Evolutionary conservation across 495 filamentous ascomycete genomes (phyloP).

Genomic region (Parathielavia hyrcaniae): DNA sequence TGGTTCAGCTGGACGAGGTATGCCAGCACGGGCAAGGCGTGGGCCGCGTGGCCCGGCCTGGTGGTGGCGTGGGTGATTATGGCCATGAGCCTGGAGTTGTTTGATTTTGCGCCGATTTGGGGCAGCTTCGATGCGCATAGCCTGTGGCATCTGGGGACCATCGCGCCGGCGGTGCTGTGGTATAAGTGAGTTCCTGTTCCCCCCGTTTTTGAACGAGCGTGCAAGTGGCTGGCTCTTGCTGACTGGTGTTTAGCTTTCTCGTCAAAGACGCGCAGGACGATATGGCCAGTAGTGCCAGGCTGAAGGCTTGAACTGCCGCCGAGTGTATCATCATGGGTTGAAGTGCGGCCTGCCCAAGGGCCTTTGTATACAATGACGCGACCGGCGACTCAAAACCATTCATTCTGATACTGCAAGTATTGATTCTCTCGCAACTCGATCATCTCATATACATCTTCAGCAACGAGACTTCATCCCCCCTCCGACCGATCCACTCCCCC

Average conservation of each 20-base stretch:
- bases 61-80: conserved; percentile 87
- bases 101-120: conserved; percentile 85
- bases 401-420: not conserved
- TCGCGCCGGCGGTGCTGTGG: conserved; percentile 83
- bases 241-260: conserved; percentile 53
- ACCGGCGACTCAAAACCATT: not conserved
- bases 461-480: not conserved
- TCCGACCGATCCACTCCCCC: not conserved
- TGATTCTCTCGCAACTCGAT: not conserved
- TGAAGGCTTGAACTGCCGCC: conserved; percentile 30
- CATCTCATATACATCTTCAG: not conserved
- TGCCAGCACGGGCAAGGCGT: conserved; percentile 57
- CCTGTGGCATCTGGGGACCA: conserved; percentile 91
- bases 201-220: not conserved
- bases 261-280: conserved; percentile 74
- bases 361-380: not conserved
- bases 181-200: conserved; percentile 95
- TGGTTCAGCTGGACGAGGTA: conserved; percentile 74
- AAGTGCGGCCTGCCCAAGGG: not conserved
- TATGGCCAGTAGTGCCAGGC: conserved; percentile 42
- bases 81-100: conserved; percentile 89
- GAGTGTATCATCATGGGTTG: too few species aligned
- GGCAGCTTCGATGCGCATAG: conserved; percentile 89
- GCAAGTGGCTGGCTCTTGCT: not conserved
- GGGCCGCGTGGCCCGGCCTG: conserved; percentile 87